Base-by-base conservation (phyloP, 1,284 basidiomycete species). In the Pseudozyma hubeiensis region DNA sequence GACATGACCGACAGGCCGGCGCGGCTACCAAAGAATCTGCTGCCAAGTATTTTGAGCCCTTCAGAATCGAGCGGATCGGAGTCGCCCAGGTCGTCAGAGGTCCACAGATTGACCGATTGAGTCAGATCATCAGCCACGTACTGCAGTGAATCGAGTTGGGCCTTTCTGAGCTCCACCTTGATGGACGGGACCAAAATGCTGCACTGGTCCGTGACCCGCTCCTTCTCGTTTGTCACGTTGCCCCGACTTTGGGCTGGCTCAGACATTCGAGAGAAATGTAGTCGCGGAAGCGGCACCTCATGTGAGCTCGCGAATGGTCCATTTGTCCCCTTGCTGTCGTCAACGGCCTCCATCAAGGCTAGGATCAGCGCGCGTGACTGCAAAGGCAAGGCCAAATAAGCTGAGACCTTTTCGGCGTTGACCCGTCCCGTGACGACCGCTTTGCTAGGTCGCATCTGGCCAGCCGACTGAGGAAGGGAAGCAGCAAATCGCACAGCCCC, bases 71-170 rank as follows among this genome's bases (percentile, higher is more conserved):
- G 29, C 2, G 41, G 34, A 34, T 71, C 57, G 29, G 67, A 33
- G 7, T 65, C 75, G 29, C 62, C 54, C 6, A 53, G 51, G 9
- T 53, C 47, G 17, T 67, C 65, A 5, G 56, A 60, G 16, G 48
- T 56, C 72, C 64, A 78, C 5, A 69, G 45, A 14, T 51, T 55
- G 53, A 61, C 52, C 50, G 73, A 76, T 19, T 75, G 69, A 0
- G 75, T 64, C 24, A 78, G 17, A 33, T 81, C 79, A 39, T 81
- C 79, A 5, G 67, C 75, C 46, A 79, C 60, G n/a, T 79, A 69
- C 56, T 78, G 75, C 5, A 81, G 54, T 16, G 72, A 65, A 46
- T 79, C 79, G n/a, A 81, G 56, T 8, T 70, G 53, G 14, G 45
- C 17, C 50, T 80, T 80, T 43, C 49, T 55, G 0, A 79, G 50